phyloP scores from a whole-genome alignment of 2,329 filamentous ascomycete genomes.

The Fusarium pseudograminearum region DNA sequence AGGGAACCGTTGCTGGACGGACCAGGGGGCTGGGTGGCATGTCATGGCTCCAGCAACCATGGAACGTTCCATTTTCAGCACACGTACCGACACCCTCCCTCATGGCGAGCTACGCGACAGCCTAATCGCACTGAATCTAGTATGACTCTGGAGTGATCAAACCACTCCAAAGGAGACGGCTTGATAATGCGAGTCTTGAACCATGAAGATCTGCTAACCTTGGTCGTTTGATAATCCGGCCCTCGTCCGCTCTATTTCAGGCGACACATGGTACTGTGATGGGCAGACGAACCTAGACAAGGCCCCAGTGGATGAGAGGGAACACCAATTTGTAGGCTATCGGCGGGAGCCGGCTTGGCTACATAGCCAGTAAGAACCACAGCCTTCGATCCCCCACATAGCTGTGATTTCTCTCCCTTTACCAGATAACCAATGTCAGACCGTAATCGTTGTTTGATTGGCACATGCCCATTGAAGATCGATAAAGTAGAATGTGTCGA shows the following conservation, averaged over 20 bases:
- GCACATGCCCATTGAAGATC: slow-evolving; percentile 4
- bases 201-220: neutral
- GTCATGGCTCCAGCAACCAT: slow-evolving; percentile 37
- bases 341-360: slow-evolving; percentile 37
- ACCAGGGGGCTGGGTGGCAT: slow-evolving; percentile 29
- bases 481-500: slow-evolving; percentile 10
- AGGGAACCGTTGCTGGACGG: slow-evolving; percentile 20
- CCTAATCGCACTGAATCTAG: neutral
- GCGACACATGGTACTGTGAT: neutral
- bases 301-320: slow-evolving; percentile 4
- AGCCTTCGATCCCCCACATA: slow-evolving; percentile 19
- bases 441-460: slow-evolving; percentile 13
- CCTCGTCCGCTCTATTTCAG: neutral
- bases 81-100: slow-evolving; percentile 2
- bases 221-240: neutral
- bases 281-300: slow-evolving; percentile 8
- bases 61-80: slow-evolving; percentile 40
- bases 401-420: neutral
- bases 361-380: slow-evolving; percentile 24
- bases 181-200: neutral
- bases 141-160: neutral
- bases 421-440: slow-evolving; percentile 12
- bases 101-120: neutral
- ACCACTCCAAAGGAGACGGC: neutral
- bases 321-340: slow-evolving; percentile 31